Evolutionary conservation across 345 rosid species (phyloP), one percentile per base, ranked within the genome.

Genomic region (Adansonia digitata): DNA sequence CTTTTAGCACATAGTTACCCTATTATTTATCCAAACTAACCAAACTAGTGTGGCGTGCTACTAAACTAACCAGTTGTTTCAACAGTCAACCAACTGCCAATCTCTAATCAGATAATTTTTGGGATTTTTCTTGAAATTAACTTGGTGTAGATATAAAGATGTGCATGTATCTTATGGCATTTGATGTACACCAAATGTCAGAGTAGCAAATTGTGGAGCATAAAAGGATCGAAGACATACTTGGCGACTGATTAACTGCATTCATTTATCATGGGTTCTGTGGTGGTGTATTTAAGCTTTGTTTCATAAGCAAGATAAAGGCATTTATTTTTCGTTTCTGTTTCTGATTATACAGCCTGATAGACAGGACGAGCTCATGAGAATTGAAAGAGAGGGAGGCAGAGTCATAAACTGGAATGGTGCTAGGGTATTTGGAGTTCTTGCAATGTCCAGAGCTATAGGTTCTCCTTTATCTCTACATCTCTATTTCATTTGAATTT

Each of bases 391-490:
- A 45, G 78, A 27, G 27, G 93, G 89, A 79, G 93, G 93, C 61
- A 85, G 61, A 81, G 91, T 89, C 79, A 85, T 89, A 78, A 85
- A 87, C 81, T 89, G 93, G 93, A 82, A 87, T 74, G 93, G 90
- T 59, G 88, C 93, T 72, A 83, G 93, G 82, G 93, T 89, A 18
- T 75, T 87, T 46, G 93, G 93, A 78, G 93, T 89, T 84, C 93
- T 89, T 71, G 86, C 93, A 43, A 89, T 89, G 93, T 89, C 93
- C 78, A 81, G 93, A 80, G 89, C 90, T 53, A 89, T 89, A 84
- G 86, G 92, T 85, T 83, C 70, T 52, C 26, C 52, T 80, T 74
- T 53, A 61, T 68, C 75, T 74, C 78, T 48, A 39, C n/a, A 64
- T 45, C 74, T 74, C 51, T 52, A n/a, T 61, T 73, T 74, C 66